Evolutionary conservation across 2,329 filamentous ascomycete species (phyloP).

Genomic region (Colletotrichum camelliae): DNA sequence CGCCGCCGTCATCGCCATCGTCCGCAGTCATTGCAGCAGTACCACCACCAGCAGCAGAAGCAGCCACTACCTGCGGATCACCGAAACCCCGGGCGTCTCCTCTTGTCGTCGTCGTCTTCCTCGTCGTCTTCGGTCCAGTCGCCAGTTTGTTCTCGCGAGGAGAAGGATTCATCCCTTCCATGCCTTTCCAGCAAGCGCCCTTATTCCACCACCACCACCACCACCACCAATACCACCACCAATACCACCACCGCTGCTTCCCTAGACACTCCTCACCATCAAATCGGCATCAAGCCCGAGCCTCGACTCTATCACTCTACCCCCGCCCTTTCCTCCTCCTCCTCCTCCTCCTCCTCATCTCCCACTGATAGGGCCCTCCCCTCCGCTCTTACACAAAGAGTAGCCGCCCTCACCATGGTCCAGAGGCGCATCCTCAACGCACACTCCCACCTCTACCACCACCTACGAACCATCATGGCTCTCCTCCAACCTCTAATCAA

Average conservation of each 20-base stretch:
- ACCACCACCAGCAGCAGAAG: background rate
- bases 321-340: background rate
- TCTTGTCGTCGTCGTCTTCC: background rate
- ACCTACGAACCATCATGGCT: constrained; percentile 8
- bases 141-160: constrained; percentile 1
- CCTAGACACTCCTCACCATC: background rate
- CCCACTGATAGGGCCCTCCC: background rate
- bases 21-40: background rate
- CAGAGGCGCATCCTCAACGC: background rate
- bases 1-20: constrained; percentile 7
- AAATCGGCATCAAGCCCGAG: background rate
- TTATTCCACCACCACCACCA: background rate
- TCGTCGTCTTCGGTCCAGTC: background rate
- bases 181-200: background rate
- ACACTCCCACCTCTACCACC: background rate
- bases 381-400: background rate
- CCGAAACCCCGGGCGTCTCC: background rate
- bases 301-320: background rate
- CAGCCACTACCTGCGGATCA: background rate
- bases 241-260: background rate
- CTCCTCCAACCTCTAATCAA: constrained; percentile 7
- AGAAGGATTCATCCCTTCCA: constrained; percentile 13
- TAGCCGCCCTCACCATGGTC: background rate
- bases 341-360: background rate
- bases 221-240: background rate